Percentiles rank a stretch among this genome's conserved stretches.
phyloP scores from a whole-genome alignment of 345 rosid species.

The Linum tenue region DNA sequence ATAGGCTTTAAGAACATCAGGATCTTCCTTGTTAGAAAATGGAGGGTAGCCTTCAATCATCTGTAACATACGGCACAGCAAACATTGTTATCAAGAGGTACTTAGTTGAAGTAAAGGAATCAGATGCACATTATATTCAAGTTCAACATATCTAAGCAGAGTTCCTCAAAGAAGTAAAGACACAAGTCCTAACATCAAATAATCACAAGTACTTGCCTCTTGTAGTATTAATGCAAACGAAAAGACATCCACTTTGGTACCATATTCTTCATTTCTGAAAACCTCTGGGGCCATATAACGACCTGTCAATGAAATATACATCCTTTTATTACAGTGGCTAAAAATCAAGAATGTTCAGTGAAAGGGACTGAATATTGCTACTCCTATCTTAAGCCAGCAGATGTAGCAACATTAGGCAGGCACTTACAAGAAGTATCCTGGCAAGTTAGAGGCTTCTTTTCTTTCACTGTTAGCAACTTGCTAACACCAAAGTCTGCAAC shows the following conservation, averaged over 20 bases:
- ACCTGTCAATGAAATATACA: constrained; percentile 34
- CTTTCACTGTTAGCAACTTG: constrained; percentile 79
- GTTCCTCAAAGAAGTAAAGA: neutral
- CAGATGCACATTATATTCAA: neutral
- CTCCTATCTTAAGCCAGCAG: neutral
- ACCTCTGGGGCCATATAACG: constrained; percentile 88
- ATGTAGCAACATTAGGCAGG: constrained; percentile 2
- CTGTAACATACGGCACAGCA: constrained; percentile 30
- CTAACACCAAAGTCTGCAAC: constrained; percentile 97
- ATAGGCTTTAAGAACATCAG: constrained; percentile 53
- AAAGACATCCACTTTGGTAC: constrained; percentile 90
- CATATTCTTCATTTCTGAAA: constrained; percentile 56
- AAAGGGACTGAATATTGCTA: constrained; percentile 2
- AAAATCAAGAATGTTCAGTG: constrained; percentile 1
- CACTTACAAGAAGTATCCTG: constrained; percentile 61
- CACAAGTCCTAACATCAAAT: neutral
- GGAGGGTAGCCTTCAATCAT: constrained; percentile 91
- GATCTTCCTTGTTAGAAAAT: constrained; percentile 51
- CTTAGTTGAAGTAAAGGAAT: neutral
- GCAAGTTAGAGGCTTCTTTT: constrained; percentile 61
- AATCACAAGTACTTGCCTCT: constrained; percentile 42
- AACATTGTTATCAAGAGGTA: constrained; percentile 13
- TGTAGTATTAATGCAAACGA: constrained; percentile 86
- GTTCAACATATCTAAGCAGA: neutral
- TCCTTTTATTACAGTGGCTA: constrained; percentile 3